Conservation (phyloP, 2,329 filamentous ascomycete species). For the Calonectria leucothoes region DNA sequence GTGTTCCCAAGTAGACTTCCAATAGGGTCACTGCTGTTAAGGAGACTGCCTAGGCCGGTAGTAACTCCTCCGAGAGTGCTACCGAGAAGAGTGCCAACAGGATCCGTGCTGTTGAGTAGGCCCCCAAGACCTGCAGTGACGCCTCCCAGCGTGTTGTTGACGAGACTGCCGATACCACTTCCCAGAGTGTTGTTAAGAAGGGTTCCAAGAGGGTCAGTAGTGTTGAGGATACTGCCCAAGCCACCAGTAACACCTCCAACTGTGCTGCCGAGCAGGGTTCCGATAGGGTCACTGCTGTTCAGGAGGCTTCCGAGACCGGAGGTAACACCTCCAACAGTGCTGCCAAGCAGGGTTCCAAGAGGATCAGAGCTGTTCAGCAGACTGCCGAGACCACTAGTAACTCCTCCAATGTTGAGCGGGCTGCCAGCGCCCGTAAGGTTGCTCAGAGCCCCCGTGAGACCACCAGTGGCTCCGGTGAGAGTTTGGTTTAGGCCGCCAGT, state of each 20-base stretch:
- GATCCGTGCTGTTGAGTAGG: neutral
- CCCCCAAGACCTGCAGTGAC: neutral
- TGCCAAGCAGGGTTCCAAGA: neutral
- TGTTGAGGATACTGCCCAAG: neutral
- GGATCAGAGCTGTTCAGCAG: neutral
- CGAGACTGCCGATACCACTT: neutral
- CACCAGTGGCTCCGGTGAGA: neutral
- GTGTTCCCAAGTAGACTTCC: neutral
- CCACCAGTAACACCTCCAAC: neutral
- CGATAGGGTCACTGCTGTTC: neutral
- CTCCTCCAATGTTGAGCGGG: neutral
- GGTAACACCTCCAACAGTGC: neutral
- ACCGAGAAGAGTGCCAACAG: neutral
- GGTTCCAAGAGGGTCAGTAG: neutral
- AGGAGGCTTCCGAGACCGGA: neutral
- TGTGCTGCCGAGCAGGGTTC: neutral
- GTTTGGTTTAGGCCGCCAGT: neutral
- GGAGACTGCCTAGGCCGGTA: neutral
- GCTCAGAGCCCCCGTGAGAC: neutral
- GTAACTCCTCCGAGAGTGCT: neutral
- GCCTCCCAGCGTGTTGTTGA: neutral
- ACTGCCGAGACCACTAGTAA: neutral
- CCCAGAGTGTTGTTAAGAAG: neutral
- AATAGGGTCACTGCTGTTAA: neutral
- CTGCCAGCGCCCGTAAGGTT: neutral